Base-by-base conservation (phyloP, 2,329 filamentous ascomycete species). In the Piedraia hortae region DNA sequence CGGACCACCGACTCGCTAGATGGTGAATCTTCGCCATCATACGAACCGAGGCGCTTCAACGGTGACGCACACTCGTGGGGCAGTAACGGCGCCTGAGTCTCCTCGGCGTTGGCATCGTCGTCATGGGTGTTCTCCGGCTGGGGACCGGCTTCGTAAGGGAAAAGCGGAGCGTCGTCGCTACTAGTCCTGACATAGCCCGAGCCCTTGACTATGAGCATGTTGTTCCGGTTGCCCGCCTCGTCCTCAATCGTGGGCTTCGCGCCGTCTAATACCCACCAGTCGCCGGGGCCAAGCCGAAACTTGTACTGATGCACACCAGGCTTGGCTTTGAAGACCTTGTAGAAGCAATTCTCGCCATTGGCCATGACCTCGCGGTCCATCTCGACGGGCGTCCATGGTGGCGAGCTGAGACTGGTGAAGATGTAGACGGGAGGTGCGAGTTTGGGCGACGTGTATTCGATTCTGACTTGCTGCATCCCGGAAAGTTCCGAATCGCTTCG, bases 251-350 rank as follows among this genome's bases (percentile, higher is more conserved):
- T 62, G 8, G 61, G 56, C 24, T 54, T 51, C 19, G 48, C 50
- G 26, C 73, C 62, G 32, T 77, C 61, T 20, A 73, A 42, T 12
- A 64, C 50, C 69, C 69, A 74, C 61, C 64, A 72, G 30, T 72
- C 58, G 21, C 60, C 61, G 10, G 53, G 41, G 6, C 68, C 69
- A 16, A 71, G 48, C 14, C 67, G 58, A 33, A 78, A 70, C 43
- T 75, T 78, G 54, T 77, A 80, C 35, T 72, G 63, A 31, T 74
- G 61, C 26, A 61, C 55, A 20, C 59, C 54, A 11, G 57, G 58
- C 11, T 57, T 48, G 10, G 59, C 48, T 16, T 53, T 39, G 19
- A 74, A 50, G 1, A 52, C 43, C 26, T 61, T 61, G 19, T 44
- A 50, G 37, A 72, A 78, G 7, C 54, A 37, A 26, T 61, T 46